A percentile compares a stretch with the other conserved stretches of the same genome.
Evolutionary conservation across 257 asterid species (phyloP).

Genomic region (Anisodus acutangulus): DNA sequence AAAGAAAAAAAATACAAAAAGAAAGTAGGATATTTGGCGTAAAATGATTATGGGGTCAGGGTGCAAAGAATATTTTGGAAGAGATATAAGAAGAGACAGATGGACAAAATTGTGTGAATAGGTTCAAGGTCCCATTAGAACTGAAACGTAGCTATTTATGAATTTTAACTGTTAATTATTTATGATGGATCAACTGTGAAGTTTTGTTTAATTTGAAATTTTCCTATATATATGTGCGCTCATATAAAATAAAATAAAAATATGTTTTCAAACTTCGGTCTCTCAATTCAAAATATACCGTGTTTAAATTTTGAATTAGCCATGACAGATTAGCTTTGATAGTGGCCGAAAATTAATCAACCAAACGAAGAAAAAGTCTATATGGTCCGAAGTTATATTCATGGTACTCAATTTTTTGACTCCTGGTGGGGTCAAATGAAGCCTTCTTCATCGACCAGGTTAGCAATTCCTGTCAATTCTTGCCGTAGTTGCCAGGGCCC

Average conservation of each 20-base stretch:
- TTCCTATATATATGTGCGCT: not conserved
- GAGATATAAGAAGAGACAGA: not conserved
- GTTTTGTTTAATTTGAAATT: not conserved
- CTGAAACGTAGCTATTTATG: no score
- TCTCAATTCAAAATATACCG: not conserved
- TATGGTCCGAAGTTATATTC: not conserved
- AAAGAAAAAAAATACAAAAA: no score
- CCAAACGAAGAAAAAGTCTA: not conserved
- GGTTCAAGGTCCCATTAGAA: not conserved
- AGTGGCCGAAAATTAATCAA: not conserved
- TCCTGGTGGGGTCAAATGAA: conserved; percentile 16
- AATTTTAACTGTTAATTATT: no score
- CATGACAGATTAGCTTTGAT: not conserved
- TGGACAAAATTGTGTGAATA: not conserved
- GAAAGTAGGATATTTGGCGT: no score
- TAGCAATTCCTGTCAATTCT: conserved; percentile 10
- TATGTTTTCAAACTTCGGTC: not conserved
- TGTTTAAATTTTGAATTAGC: not conserved
- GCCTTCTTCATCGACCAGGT: not conserved
- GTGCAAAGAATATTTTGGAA: not conserved
- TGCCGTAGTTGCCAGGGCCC: no score
- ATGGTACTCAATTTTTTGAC: not conserved
- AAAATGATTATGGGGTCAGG: not conserved
- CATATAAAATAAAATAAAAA: not conserved
- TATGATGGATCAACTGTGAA: not conserved